phyloP scores from a whole-genome alignment of 139 green algal genomes.

The Chlamydomonas eustigma region DNA sequence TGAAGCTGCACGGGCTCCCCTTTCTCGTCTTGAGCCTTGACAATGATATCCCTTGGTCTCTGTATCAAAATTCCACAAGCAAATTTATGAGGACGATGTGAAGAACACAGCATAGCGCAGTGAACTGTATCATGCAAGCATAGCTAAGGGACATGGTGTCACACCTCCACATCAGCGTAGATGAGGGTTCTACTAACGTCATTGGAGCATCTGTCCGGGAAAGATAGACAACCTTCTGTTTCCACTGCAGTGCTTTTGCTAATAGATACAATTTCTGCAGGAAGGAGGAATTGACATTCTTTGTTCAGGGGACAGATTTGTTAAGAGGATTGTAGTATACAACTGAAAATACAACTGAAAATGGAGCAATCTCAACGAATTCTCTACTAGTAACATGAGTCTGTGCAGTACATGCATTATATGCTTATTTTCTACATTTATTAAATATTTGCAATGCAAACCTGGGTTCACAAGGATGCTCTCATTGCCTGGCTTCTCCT shows the following conservation, averaged over 20 bases:
- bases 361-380: too few relatives aligned
- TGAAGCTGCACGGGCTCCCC: conserved; percentile 70
- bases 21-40: conserved; percentile 80
- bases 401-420: too few relatives aligned
- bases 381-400: too few relatives aligned
- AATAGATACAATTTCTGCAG: conserved; percentile 53
- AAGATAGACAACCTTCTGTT: conserved; percentile 88
- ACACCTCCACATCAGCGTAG: neutral
- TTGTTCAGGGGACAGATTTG: too few relatives aligned
- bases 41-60: conserved; percentile 62
- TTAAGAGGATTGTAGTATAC: too few relatives aligned
- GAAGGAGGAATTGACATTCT: neutral
- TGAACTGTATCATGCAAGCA: too few relatives aligned
- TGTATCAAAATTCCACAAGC: too few relatives aligned
- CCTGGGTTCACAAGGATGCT: conserved; percentile 91
- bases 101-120: too few relatives aligned
- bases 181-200: conserved; percentile 46
- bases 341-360: too few relatives aligned
- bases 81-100: too few relatives aligned
- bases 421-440: neutral
- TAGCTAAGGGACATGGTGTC: too few relatives aligned
- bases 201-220: conserved; percentile 69
- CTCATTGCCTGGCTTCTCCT: conserved; percentile 59
- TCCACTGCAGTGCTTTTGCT: conserved; percentile 48
- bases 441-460: neutral